phyloP scores from a whole-genome alignment of 2,329 filamentous ascomycete species.

The Diplodia scrobiculata region DNA sequence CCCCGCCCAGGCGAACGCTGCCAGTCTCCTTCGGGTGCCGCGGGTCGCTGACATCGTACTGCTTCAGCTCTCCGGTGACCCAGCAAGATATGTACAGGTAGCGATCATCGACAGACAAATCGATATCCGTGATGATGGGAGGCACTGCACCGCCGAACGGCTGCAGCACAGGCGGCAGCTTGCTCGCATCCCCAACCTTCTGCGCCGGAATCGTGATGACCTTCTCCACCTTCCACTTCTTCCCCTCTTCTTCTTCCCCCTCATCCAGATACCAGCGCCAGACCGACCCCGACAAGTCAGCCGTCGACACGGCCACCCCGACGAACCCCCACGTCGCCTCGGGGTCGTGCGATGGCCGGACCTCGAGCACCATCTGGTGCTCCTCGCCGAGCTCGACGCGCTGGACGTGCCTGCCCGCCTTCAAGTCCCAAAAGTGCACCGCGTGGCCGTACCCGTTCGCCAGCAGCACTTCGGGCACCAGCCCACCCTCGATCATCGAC shows the following conservation, averaged over 20 bases:
- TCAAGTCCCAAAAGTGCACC: conserved; percentile 12
- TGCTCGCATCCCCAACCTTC: background rate
- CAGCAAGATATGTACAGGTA: conserved; percentile 1
- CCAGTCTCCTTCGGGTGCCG: background rate
- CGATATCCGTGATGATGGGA: conserved; percentile 7
- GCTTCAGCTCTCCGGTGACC: conserved; percentile 6
- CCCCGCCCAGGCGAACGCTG: background rate
- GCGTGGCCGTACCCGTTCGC: background rate
- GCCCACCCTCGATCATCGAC: background rate
- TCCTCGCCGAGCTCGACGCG: conserved; percentile 1
- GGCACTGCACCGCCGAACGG: background rate
- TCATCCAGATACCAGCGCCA: conserved; percentile 6
- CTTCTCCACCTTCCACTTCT: conserved; percentile 6
- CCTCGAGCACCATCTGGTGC: conserved; percentile 15
- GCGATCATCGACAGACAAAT: background rate
- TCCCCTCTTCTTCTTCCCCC: background rate
- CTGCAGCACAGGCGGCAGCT: conserved; percentile 6
- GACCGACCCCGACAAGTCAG: background rate
- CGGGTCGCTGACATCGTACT: conserved; percentile 4
- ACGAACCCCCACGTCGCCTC: conserved; percentile 8
- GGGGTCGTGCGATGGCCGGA: background rate
- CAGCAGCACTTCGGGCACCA: conserved; percentile 11
- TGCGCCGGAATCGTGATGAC: conserved; percentile 8
- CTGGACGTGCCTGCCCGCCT: background rate
- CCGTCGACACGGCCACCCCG: background rate